Conservation (phyloP, 306 rosid species). For the Glycine soja region DNA sequence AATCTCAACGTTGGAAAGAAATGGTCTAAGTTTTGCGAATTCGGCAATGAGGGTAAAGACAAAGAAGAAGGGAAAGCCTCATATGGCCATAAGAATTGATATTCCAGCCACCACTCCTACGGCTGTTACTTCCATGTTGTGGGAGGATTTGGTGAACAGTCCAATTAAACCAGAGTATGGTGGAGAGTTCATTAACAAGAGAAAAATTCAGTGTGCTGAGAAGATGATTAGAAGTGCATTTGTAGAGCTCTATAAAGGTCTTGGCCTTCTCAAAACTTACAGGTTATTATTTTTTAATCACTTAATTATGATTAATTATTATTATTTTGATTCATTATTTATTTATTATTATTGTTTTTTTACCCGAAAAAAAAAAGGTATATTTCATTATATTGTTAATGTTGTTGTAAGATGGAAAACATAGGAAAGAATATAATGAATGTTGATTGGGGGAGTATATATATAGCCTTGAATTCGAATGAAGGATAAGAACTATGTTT, state of each 20-base stretch:
- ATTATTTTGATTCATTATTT: not conserved
- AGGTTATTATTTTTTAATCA: slow-evolving; percentile 55
- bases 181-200: slow-evolving; percentile 67
- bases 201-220: slow-evolving; percentile 82
- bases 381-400: too few species aligned
- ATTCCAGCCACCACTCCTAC: slow-evolving; percentile 73
- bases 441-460: not conserved
- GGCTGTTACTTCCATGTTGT: slow-evolving; percentile 65
- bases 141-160: slow-evolving; percentile 80
- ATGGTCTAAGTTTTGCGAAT: slow-evolving; percentile 61
- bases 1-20: slow-evolving; percentile 62
- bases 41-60: slow-evolving; percentile 56
- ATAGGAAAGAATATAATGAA: not conserved
- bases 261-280: slow-evolving; percentile 77
- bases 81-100: slow-evolving; percentile 68
- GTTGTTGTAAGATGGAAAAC: not conserved
- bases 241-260: slow-evolving; percentile 86
- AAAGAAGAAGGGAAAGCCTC: slow-evolving; percentile 81
- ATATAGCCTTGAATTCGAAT: slow-evolving; percentile 2
- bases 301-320: too few species aligned
- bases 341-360: not conserved
- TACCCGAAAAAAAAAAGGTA: too few species aligned
- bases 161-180: slow-evolving; percentile 45
- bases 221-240: slow-evolving; percentile 84
- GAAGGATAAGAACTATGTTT: not conserved